phyloP scores from a whole-genome alignment of 1,284 basidiomycete species.

The Rhodotorula glutinis region DNA sequence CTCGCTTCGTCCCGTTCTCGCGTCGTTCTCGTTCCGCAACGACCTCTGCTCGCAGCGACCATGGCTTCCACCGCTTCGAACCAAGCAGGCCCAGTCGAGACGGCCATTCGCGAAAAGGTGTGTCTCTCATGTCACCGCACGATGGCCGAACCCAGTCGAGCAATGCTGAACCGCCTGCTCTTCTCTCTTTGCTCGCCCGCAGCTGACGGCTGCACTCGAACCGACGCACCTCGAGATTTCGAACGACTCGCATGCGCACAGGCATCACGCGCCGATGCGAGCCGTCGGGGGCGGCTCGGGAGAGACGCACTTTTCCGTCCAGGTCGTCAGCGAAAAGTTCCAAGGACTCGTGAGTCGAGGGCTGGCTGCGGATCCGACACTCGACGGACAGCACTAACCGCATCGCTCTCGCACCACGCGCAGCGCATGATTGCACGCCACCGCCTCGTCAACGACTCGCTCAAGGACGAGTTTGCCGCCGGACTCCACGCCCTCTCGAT shows the following conservation, averaged over 20 bases:
- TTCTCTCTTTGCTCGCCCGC: neutral
- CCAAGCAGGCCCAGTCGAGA: constrained; percentile 12
- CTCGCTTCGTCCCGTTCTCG: no score
- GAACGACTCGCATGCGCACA: constrained; percentile 42
- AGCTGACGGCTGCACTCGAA: constrained; percentile 26
- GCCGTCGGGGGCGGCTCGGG: constrained; percentile 37
- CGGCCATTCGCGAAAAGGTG: constrained; percentile 12
- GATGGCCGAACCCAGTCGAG: neutral
- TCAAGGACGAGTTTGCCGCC: constrained; percentile 38
- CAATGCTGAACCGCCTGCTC: neutral
- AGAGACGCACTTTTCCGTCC: constrained; percentile 44
- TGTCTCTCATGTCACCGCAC: neutral
- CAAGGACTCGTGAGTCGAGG: constrained; percentile 36
- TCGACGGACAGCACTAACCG: no score
- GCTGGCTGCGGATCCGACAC: no score
- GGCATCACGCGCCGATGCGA: constrained; percentile 42
- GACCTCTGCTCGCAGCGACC: neutral
- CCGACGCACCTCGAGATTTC: constrained; percentile 35
- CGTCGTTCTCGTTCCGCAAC: no score
- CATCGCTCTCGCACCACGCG: no score
- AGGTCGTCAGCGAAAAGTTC: constrained; percentile 34
- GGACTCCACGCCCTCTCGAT: constrained; percentile 44
- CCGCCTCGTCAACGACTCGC: constrained; percentile 42
- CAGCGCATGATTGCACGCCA: constrained; percentile 43
- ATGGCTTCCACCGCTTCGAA: neutral